phyloP scores from a whole-genome alignment of 2,329 filamentous ascomycete genomes.

The Gnomoniopsis sp. region DNA sequence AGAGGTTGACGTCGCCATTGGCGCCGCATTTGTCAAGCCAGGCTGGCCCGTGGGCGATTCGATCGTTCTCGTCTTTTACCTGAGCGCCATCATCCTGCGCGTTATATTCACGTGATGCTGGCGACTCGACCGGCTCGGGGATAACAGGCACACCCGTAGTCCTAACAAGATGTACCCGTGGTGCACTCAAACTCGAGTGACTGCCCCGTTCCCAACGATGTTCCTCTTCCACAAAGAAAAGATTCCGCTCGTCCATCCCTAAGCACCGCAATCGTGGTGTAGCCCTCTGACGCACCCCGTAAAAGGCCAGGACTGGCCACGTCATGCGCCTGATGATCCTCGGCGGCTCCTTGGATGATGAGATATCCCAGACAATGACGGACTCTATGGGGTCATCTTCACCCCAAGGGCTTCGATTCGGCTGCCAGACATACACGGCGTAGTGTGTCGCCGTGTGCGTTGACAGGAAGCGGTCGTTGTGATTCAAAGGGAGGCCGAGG shows the following conservation, averaged over 20 bases:
- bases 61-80: not conserved
- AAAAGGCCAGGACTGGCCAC: constrained; percentile 49
- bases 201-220: constrained; percentile 46
- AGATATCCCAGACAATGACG: constrained; percentile 58
- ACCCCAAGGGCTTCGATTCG: constrained; percentile 51
- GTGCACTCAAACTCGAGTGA: constrained; percentile 38
- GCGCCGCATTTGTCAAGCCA: constrained; percentile 46
- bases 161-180: constrained; percentile 41
- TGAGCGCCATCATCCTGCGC: not conserved
- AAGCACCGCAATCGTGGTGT: constrained; percentile 48
- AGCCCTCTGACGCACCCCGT: constrained; percentile 49
- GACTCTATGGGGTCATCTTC: constrained; percentile 56
- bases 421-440: constrained; percentile 60
- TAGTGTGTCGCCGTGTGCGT: constrained; percentile 58
- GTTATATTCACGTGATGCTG: not conserved
- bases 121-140: constrained; percentile 5
- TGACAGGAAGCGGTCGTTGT: constrained; percentile 60
- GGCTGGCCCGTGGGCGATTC: constrained; percentile 40
- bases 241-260: constrained; percentile 44
- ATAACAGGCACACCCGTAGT: constrained; percentile 52
- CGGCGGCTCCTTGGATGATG: constrained; percentile 44
- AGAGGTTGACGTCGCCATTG: constrained; percentile 37
- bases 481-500: constrained; percentile 50
- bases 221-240: constrained; percentile 57
- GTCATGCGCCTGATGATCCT: constrained; percentile 46